Base-by-base conservation (phyloP, 2,329 filamentous ascomycete species). In the Dactylellina haptotyla region DNA sequence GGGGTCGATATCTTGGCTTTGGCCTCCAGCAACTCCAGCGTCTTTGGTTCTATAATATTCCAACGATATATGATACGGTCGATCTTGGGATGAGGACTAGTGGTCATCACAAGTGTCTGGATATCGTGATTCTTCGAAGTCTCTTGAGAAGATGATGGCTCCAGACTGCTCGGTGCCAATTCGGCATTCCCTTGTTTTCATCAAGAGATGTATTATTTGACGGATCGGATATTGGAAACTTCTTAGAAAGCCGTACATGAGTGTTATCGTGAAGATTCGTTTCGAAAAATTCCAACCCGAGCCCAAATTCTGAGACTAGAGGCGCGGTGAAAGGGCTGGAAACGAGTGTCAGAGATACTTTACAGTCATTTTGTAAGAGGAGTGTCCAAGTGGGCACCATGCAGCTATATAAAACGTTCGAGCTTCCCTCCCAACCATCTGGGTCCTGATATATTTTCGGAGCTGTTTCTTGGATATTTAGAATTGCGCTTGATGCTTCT, bases 341-440 rank as follows among this genome's bases (percentile, higher is more conserved):
- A n/a, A n/a, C n/a, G n/a, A n/a, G n/a, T n/a, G n/a, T n/a, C n/a
- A n/a, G n/a, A n/a, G 46, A 69, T 2, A 54, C 28, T 16, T 45
- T 23, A 12, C 56, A 54, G 14, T 14, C 25, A 10, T 30, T 14
- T 2, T 46, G 41, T 43, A 77, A 50, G n/a, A 77, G 23, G 9
- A 34, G 32, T 6, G 54, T 58, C 75, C 71, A 76, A 2, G 75
- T 58, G 4, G 76, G 76, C 18, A 74, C 71, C 66, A 75, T 63
- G 34, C 75, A 75, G 23, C 66, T 72, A 9, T 74, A 28, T 16
- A 77, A 14, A 41, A 77, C 50, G 16, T 63, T 28, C 1, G 72
- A 74, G 2, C 41, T 58, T 28, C 76, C 76, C 3, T 46, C 14
- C 76, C 76, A 77, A 23, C 76, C 75, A 14, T 37, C 26, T 10